Evolutionary conservation across 2,329 filamentous ascomycete species (phyloP), one percentile per base, ranked within the genome.

Genomic region (Orbilia javanica): DNA sequence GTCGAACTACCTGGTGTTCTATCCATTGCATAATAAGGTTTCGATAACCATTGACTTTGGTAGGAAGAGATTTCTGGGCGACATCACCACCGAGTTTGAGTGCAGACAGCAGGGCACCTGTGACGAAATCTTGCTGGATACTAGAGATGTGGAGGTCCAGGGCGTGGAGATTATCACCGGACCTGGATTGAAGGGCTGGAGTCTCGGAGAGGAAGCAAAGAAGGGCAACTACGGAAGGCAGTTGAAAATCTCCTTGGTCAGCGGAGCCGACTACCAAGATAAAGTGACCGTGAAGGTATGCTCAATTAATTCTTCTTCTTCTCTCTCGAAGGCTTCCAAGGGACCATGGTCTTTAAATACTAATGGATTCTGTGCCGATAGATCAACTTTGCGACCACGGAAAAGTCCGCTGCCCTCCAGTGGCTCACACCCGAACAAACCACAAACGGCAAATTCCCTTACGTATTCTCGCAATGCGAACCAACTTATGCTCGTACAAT

Each of bases 381-480:
- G 84, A 93, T 96, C 79, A 86, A 88, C 25, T 84, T 97, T 31
- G 88, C 92, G 81, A 98, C 96, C 4, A 98, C 96, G 0, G 88
- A 92, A 64, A 89, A 92, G 82, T 97, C 95, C 84, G 97, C 94
- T 10, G 95, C 95, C 8, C 87, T 99, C 79, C 95, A 98, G 85
- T 99, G 96, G 95, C 88, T 99, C 84, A 94, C 92, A 0, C 93
- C 94, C 1, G 92, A 91, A 34, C 96, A 98, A 86, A 98, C 96
- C 0, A 93, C 93, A 74, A 97, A 97, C 88, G 94, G 94, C 86
- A 96, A 94, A 85, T 92, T 96, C 81, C 95, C 95, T 0, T 98
- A 97, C 85, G 95, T 98, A 90, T 98, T 98, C 86, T 96, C 93
- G 52, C 96, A 98, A 86, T 97, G 94, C 84, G 95, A 99, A 86